A percentile compares a stretch with the other conserved stretches of the same genome.
These are phyloP conservation scores for Penicillium sp. DNA, from an alignment of 2,329 filamentous ascomycete genomes.

Conservation along the genomic window DNA sequence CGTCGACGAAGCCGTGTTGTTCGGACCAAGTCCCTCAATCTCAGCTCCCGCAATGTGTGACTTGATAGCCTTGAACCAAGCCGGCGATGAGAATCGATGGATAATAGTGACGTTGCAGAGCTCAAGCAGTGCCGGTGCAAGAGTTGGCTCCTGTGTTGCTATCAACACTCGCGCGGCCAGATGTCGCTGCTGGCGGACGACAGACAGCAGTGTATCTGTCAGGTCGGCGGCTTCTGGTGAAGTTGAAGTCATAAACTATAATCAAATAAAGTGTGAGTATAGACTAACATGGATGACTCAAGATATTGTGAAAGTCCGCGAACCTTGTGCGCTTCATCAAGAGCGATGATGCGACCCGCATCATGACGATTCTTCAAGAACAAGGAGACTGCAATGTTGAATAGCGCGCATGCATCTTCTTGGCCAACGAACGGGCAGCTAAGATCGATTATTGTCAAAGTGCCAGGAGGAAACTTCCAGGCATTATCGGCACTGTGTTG, in stretches of 20 bases:
- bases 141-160: slow-evolving; percentile 5
- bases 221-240: neutral
- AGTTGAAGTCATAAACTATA: neutral
- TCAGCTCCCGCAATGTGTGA: slow-evolving; percentile 1
- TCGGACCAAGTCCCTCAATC: neutral
- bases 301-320: neutral
- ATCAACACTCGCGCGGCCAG: neutral
- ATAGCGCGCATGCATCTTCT: slow-evolving; percentile 60
- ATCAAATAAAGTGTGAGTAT: neutral
- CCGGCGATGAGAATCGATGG: slow-evolving; percentile 3
- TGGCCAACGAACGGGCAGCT: slow-evolving; percentile 62
- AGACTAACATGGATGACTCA: fast-evolving
- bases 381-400: slow-evolving; percentile 60
- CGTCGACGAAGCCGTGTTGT: neutral
- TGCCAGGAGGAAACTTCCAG: slow-evolving; percentile 19
- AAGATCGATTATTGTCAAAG: slow-evolving; percentile 58
- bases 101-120: slow-evolving; percentile 1
- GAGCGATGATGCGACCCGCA: slow-evolving; percentile 44
- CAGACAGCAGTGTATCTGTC: slow-evolving; percentile 2
- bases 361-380: slow-evolving; percentile 51
- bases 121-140: neutral
- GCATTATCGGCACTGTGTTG: slow-evolving; percentile 8
- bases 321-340: slow-evolving; percentile 56
- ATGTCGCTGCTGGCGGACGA: slow-evolving; percentile 3
- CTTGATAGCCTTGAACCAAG: slow-evolving; percentile 1